Conservation (phyloP, 192 early-diverging fungal genomes). For the Coemansia sp. region DNA sequence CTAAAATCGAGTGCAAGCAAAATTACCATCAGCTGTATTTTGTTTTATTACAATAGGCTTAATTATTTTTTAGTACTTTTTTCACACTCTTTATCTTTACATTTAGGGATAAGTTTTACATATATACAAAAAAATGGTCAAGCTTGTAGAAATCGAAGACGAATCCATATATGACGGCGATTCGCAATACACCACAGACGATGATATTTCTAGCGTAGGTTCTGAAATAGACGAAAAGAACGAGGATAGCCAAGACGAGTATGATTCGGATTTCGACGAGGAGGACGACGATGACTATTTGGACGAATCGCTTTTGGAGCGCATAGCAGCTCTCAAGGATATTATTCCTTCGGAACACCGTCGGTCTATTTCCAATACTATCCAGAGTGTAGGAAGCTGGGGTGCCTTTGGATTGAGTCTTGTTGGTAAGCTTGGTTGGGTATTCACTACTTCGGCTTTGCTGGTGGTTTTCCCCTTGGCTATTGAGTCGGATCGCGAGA, state of each 20-base stretch:
- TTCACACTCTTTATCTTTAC: background rate
- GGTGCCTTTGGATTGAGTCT: slow-evolving; percentile 57
- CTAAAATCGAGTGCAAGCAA: background rate
- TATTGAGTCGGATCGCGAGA: slow-evolving; percentile 83
- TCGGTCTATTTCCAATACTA: slow-evolving; percentile 56
- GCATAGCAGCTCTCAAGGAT: slow-evolving; percentile 79
- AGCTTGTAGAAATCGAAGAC: slow-evolving; percentile 43
- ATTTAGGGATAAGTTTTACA: too few species aligned
- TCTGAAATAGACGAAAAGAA: slow-evolving; percentile 4
- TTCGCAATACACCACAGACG: slow-evolving; percentile 50
- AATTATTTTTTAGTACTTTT: background rate
- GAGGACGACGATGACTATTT: slow-evolving; percentile 64
- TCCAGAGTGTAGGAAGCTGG: slow-evolving; percentile 57
- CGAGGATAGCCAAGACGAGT: slow-evolving; percentile 31
- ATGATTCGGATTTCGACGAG: slow-evolving; percentile 57
- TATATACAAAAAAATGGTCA: slow-evolving; percentile 45
- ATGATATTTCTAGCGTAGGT: too few species aligned
- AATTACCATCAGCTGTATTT: background rate
- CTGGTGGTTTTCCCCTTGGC: slow-evolving; percentile 82
- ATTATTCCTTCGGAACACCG: slow-evolving; percentile 78
- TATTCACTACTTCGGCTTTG: slow-evolving; percentile 80
- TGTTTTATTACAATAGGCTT: background rate
- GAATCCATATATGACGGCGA: slow-evolving; percentile 31
- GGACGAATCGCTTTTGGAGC: slow-evolving; percentile 79
- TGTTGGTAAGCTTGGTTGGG: slow-evolving; percentile 83